A percentile compares a stretch with the other conserved stretches of the same genome.
phyloP scores from a whole-genome alignment of 2,329 filamentous ascomycete species.

The Epicoccum nigrum region DNA sequence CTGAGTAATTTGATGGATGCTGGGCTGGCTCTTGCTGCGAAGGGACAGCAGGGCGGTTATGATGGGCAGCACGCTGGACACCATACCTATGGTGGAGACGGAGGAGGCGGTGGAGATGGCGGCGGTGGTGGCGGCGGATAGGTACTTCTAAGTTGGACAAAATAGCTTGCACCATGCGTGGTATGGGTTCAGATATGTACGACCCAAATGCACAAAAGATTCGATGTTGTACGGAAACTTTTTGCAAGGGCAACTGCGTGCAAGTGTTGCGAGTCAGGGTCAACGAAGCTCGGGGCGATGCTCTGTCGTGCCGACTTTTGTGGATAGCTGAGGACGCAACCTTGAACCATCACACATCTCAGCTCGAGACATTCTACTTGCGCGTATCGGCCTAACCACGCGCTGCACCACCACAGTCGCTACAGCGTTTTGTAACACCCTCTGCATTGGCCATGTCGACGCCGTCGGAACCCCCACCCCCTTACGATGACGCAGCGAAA shows the following conservation, averaged over 20 bases:
- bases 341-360: background rate
- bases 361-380: background rate
- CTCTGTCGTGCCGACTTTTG: constrained; percentile 15
- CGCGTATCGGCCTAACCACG: constrained; percentile 1
- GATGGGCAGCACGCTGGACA: constrained; percentile 6
- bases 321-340: constrained; percentile 10
- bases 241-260: background rate
- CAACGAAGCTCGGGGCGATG: constrained; percentile 6
- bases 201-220: no score
- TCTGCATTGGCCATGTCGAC: constrained; percentile 4
- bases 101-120: constrained; percentile 6
- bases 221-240: background rate
- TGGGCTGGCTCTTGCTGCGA: constrained; percentile 17
- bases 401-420: background rate
- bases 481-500: constrained; percentile 49
- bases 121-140: constrained; percentile 6
- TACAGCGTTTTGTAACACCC: background rate
- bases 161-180: background rate
- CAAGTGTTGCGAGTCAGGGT: constrained; percentile 6
- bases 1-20: constrained; percentile 21
- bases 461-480: constrained; percentile 46
- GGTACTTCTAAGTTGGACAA: background rate
- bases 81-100: constrained; percentile 5
- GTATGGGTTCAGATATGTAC: no score
- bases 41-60: constrained; percentile 15